Evolutionary conservation across 73 alveolate genomes (phyloP), one percentile per base, ranked within the genome.

Genomic region (Paramecium pentaurelia): DNA sequence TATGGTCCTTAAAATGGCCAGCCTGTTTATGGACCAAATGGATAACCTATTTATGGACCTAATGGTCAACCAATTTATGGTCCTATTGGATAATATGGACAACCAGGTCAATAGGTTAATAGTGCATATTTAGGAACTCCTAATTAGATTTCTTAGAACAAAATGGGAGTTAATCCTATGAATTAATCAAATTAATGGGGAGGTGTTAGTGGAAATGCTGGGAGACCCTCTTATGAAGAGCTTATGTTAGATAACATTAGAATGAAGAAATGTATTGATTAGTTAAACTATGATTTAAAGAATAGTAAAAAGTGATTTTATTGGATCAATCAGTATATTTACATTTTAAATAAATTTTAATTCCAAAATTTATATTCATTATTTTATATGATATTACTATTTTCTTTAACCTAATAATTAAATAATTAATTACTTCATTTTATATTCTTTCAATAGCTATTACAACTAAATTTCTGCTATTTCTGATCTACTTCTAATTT

Each of bases 101-200:
- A 4, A 73, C 58, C 60, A 36, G 64, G 87, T 12, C 7, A 37
- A 73, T 73, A 73, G 37, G 87, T 73, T 36, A 45, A 40, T 32
- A 80, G 91, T 80, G 73, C 77, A 45, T 80, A 42, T 45, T 47
- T 80, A 12, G 91, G 91, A 80, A 80, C 91, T 20, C 91, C 91
- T 44, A 45, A 80, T 80, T 25, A 80, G 28, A 75, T 32, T 36
- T 28, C 71, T 22, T 77, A 38, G 5, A 42, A 45, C 22, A 25
- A 44, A 49, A 8, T 27, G 28, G 44, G 58, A 45, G 8, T 20
- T 54, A 54, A 8, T 54, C 70, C 47, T 0, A 47, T 40, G 91
- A 64, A 64, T 32, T 14, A 30, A 45, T 80, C 91, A 12, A 80
- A 60, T 45, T 14, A 80, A 32, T 80, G 75, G 91, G 91, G 91